Percentiles rank a stretch among this genome's conserved stretches.
These are phyloP conservation scores for Sugiyamaella qingdaonensis DNA, from an alignment of 805 yeast species.

Conservation along the genomic window DNA sequence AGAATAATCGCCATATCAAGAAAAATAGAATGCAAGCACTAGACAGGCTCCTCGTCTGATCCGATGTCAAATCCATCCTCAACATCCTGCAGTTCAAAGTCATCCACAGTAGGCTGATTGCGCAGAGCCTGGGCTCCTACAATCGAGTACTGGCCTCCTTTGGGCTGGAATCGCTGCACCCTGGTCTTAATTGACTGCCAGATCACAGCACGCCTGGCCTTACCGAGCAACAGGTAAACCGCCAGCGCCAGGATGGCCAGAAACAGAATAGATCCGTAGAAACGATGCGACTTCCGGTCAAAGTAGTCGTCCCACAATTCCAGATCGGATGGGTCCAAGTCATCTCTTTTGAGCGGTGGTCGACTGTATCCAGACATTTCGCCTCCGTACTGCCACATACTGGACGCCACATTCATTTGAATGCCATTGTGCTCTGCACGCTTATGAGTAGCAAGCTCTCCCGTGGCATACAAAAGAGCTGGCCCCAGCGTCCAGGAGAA, in stretches of 20 bases:
- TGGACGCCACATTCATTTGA: conserved; percentile 16
- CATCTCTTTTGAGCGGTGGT: conserved; percentile 17
- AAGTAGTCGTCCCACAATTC: conserved; percentile 25
- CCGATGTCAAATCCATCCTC: conserved; percentile 20
- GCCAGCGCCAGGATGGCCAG: conserved; percentile 31
- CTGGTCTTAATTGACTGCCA: conserved; percentile 20
- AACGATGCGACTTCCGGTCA: conserved; percentile 29
- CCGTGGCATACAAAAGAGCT: conserved; percentile 75
- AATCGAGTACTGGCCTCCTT: conserved; percentile 7
- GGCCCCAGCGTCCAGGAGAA: conserved; percentile 95
- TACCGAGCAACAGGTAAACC: conserved; percentile 37
- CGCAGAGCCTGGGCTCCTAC: conserved; percentile 1
- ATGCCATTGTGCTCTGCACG: conserved; percentile 17
- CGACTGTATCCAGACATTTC: conserved; percentile 11
- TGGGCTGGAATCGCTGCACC: conserved; percentile 5
- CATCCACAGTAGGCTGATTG: conserved; percentile 14
- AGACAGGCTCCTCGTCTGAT: conserved; percentile 14
- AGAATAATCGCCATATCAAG: no score
- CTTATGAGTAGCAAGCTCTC: conserved; percentile 37
- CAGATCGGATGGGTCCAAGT: conserved; percentile 19
- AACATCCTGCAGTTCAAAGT: conserved; percentile 24
- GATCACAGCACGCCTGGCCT: conserved; percentile 20
- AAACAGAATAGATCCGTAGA: conserved; percentile 38
- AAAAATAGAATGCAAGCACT: not conserved
- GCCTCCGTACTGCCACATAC: conserved; percentile 20